Conservation (phyloP, 108 stramenopile genomes). For the Conticribra weissflogii region DNA sequence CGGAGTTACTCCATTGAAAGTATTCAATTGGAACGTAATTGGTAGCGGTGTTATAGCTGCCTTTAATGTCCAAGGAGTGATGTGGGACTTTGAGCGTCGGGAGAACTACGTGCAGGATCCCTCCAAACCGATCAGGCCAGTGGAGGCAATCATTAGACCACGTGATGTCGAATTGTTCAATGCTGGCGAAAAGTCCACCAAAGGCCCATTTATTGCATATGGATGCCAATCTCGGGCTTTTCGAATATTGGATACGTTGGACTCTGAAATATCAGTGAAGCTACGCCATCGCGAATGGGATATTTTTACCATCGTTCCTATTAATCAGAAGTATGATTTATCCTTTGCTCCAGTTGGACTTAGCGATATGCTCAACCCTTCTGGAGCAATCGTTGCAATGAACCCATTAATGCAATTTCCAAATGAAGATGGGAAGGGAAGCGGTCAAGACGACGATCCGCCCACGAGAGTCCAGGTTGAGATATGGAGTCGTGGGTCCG, state of each 20-base stretch:
- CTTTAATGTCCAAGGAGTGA: slow-evolving; percentile 55
- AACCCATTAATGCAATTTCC: not conserved
- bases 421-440: not conserved
- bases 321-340: not conserved
- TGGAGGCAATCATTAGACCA: slow-evolving; percentile 7
- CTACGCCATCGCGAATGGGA: slow-evolving; percentile 46
- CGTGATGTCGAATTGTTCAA: not conserved
- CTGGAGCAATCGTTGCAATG: slow-evolving; percentile 41
- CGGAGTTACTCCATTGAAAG: slow-evolving; percentile 39
- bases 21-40: slow-evolving; percentile 45
- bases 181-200: slow-evolving; percentile 32
- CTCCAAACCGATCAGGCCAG: slow-evolving; percentile 14
- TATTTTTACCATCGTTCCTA: slow-evolving; percentile 23
- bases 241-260: slow-evolving; percentile 18
- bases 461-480: slow-evolving; percentile 20
- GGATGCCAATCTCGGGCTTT: slow-evolving; percentile 20
- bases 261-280: slow-evolving; percentile 13
- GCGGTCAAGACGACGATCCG: not conserved
- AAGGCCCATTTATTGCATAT: slow-evolving; percentile 44
- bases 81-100: slow-evolving; percentile 50
- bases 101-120: slow-evolving; percentile 42
- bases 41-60: slow-evolving; percentile 44
- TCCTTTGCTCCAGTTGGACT: slow-evolving; percentile 14
- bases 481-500: slow-evolving; percentile 48
- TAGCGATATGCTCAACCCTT: slow-evolving; percentile 52